Evolutionary conservation across 176 grass and related monocot genomes (phyloP).

Genomic region (Tillandsia leiboldiana): DNA sequence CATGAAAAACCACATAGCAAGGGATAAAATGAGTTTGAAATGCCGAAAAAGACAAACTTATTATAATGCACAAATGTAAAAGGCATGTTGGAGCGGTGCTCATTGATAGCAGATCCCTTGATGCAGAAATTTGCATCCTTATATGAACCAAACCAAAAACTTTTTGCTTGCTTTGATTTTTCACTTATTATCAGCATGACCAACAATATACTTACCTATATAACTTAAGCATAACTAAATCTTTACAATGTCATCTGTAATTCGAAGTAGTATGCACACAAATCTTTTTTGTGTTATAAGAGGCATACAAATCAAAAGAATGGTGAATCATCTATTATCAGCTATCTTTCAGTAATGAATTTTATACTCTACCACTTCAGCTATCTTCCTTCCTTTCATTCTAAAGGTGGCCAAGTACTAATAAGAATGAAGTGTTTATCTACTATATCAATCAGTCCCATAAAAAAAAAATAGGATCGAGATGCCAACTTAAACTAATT

Average conservation of each 20-base stretch:
- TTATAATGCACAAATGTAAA: not conserved
- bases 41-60: no score
- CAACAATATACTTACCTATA: no score
- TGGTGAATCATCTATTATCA: not conserved
- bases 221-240: no score
- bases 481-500: not conserved
- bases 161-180: no score
- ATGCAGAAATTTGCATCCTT: no score
- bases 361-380: not conserved
- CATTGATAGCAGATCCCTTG: no score
- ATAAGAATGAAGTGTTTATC: not conserved
- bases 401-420: not conserved
- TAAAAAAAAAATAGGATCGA: not conserved
- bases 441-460: not conserved
- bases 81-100: not conserved
- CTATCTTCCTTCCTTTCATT: not conserved
- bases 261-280: no score
- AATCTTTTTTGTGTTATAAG: no score
- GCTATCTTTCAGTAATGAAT: not conserved
- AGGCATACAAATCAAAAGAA: not conserved
- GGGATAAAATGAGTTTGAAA: slow-evolving; percentile 1
- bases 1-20: slow-evolving; percentile 1
- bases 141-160: no score
- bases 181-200: no score
- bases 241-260: no score